phyloP scores from a whole-genome alignment of 202 grass and related monocot genomes.

The Bolboschoenoplectus hybrid region DNA sequence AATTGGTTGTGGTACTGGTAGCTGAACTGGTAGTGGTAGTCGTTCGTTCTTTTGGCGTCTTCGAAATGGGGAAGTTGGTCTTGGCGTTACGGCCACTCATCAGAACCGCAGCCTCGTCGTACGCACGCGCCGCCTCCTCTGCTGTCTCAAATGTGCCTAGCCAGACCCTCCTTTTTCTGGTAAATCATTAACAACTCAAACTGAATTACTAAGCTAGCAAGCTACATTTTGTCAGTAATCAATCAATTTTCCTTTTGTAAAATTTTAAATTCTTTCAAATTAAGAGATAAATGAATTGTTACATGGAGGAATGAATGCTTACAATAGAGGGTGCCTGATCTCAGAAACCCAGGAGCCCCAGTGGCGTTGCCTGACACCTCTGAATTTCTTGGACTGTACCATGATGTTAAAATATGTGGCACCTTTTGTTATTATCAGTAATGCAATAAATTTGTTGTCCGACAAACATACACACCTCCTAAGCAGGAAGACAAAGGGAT shows the following conservation, averaged over 20 bases:
- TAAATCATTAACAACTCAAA: constrained; percentile 26
- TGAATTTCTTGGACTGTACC: constrained; percentile 97
- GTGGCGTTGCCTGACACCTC: constrained; percentile 99
- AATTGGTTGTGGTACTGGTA: neutral
- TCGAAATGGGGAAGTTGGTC: constrained; percentile 90
- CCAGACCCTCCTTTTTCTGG: constrained; percentile 99
- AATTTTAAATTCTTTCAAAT: constrained; percentile 21
- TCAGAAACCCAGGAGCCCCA: constrained; percentile 99
- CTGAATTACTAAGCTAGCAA: neutral
- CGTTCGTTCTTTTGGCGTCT: constrained; percentile 52
- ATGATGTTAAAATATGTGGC: constrained; percentile 43
- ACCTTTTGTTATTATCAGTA: neutral
- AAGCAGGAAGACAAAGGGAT: constrained; percentile 44
- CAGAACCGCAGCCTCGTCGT: constrained; percentile 91
- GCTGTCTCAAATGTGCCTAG: constrained; percentile 98
- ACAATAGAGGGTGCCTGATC: constrained; percentile 98
- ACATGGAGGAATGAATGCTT: constrained; percentile 47
- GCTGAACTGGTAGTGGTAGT: constrained; percentile 29
- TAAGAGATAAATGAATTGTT: neutral
- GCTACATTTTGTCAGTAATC: constrained; percentile 35
- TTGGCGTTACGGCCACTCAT: constrained; percentile 99
- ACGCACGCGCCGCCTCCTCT: constrained; percentile 92
- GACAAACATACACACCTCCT: neutral
- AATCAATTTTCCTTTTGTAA: constrained; percentile 18
- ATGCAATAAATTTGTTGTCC: constrained; percentile 28